phyloP scores from a whole-genome alignment of 23 red algal genomes.

The Gracilaria vermiculophylla region DNA sequence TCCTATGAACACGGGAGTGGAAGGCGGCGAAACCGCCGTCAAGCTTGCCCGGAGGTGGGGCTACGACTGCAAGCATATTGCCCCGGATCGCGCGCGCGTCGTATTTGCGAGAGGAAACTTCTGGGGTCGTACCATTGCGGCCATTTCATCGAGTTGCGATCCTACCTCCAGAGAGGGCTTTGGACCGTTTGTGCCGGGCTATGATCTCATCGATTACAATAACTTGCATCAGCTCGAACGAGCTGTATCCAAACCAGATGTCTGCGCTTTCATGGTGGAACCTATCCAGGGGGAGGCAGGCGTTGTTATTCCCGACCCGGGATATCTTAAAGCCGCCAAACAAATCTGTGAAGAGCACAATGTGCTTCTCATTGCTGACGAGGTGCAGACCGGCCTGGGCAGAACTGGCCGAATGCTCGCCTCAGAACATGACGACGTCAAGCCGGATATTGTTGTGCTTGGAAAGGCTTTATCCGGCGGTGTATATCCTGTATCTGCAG shows the following conservation, averaged over 20 bases:
- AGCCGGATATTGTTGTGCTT: slow-evolving; percentile 91
- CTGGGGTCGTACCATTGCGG: slow-evolving; percentile 90
- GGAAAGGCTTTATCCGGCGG: slow-evolving; percentile 96
- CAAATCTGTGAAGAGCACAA: slow-evolving; percentile 78
- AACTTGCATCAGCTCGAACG: slow-evolving; percentile 78
- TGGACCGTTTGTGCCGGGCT: slow-evolving; percentile 89
- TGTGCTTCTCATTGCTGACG: slow-evolving; percentile 95
- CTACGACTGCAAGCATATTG: slow-evolving; percentile 90
- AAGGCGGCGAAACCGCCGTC: slow-evolving; percentile 96
- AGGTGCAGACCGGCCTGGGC: slow-evolving; percentile 94
- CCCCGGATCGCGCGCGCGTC: slow-evolving; percentile 64
- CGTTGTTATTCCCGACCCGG: slow-evolving; percentile 82
- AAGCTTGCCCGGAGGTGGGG: slow-evolving; percentile 96
- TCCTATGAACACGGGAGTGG: slow-evolving; percentile 96
- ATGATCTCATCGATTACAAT: slow-evolving; percentile 81
- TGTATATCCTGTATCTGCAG: slow-evolving; percentile 90
- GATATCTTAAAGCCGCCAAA: slow-evolving; percentile 72
- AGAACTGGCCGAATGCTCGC: slow-evolving; percentile 90
- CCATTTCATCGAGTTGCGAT: slow-evolving; percentile 80
- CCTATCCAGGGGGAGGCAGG: slow-evolving; percentile 99
- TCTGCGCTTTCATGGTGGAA: slow-evolving; percentile 98
- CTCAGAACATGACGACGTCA: slow-evolving; percentile 78
- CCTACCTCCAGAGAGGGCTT: slow-evolving; percentile 69
- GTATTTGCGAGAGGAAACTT: slow-evolving; percentile 93
- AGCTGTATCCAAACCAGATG: slow-evolving; percentile 64